Percentiles rank a stretch among this genome's conserved stretches.
phyloP scores from a whole-genome alignment of 2,329 filamentous ascomycete genomes.

The Alternaria conjuncta region DNA sequence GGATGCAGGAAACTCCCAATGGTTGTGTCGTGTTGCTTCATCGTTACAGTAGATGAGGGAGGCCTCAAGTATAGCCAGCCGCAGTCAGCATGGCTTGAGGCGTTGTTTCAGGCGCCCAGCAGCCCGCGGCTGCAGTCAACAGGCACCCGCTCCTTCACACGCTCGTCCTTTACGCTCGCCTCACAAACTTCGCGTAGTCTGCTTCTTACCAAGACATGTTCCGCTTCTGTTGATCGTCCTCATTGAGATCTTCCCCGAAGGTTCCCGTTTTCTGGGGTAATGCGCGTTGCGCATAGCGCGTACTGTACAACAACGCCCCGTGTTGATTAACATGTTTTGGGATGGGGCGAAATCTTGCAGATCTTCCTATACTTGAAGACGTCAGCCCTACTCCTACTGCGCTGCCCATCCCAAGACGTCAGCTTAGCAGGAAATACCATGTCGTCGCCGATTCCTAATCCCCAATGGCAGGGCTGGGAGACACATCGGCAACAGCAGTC shows the following conservation, averaged over 20 bases:
- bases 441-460: slow-evolving; percentile 1
- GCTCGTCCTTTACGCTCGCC: not conserved
- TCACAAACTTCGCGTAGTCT: not conserved
- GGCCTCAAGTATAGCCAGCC: not conserved
- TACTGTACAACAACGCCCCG: not conserved
- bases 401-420: not conserved
- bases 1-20: not conserved
- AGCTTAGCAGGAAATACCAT: not conserved
- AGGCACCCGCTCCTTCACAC: not conserved
- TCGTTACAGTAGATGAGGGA: not conserved
- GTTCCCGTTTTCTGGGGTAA: not conserved
- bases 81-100: not conserved
- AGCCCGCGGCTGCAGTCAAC: not conserved
- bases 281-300: not conserved
- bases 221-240: not conserved
- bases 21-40: not conserved
- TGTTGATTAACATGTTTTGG: not conserved
- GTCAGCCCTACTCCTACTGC: not conserved
- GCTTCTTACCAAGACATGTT: not conserved
- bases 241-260: not conserved
- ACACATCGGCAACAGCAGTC: slow-evolving; percentile 16
- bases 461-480: slow-evolving; percentile 13
- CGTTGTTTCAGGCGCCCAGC: slow-evolving; percentile 8
- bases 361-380: slow-evolving; percentile 1
- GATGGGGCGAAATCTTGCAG: not conserved